A percentile compares a stretch with the other conserved stretches of the same genome.
phyloP scores from a whole-genome alignment of 805 yeast species.

The Candida vartiovaarae region DNA sequence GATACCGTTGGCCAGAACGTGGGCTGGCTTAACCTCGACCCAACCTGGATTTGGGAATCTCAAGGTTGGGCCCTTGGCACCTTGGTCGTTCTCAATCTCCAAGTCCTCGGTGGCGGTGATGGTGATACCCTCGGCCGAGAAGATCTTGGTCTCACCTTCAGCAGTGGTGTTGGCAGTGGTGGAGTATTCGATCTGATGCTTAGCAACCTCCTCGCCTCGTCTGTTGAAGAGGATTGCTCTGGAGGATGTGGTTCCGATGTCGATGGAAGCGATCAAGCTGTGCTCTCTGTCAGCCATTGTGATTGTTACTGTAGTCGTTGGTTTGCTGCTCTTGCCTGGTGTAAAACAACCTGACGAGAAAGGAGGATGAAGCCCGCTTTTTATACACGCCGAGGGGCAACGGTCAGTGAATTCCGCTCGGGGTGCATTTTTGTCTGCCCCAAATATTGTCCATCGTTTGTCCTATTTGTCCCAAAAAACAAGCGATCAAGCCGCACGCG shows the following conservation, averaged over 20 bases:
- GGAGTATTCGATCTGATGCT: slow-evolving; percentile 84
- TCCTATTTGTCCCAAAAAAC: too few relatives aligned
- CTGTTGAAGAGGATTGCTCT: slow-evolving; percentile 76
- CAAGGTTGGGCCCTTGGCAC: slow-evolving; percentile 56
- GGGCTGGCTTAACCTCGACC: slow-evolving; percentile 90
- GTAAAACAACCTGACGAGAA: too few relatives aligned
- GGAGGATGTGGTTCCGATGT: slow-evolving; percentile 89
- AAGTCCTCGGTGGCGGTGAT: slow-evolving; percentile 47
- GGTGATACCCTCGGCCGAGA: slow-evolving; percentile 70
- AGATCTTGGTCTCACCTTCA: slow-evolving; percentile 45
- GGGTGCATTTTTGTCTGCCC: too few relatives aligned
- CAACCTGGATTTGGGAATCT: slow-evolving; percentile 80
- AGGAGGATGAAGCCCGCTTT: background rate
- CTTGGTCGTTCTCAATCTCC: slow-evolving; percentile 49
- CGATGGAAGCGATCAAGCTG: slow-evolving; percentile 56
- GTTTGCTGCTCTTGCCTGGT: too few relatives aligned
- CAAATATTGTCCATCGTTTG: too few relatives aligned
- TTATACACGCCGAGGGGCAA: background rate
- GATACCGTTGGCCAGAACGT: slow-evolving; percentile 70
- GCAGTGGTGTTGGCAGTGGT: slow-evolving; percentile 54
- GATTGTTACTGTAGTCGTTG: background rate
- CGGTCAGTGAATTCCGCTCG: too few relatives aligned
- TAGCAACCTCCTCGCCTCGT: slow-evolving; percentile 72
- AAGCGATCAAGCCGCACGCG: too few relatives aligned
- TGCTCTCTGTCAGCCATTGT: slow-evolving; percentile 23